These are phyloP conservation scores for Ministeria vibrans DNA, from an alignment of 78 protist species.

Conservation along the genomic window DNA sequence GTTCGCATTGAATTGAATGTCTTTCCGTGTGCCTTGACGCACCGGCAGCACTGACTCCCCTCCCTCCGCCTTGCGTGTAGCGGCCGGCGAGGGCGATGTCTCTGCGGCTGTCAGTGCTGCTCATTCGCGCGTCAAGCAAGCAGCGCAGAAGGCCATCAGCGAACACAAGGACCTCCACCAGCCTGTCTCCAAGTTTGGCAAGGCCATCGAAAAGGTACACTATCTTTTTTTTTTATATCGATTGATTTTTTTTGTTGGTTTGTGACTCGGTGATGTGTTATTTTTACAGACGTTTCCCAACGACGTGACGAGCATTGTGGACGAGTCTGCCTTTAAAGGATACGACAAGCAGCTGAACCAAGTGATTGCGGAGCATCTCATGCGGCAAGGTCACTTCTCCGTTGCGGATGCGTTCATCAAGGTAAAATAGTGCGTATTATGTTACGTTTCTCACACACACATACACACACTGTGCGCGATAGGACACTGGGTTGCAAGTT, in stretches of 20 bases:
- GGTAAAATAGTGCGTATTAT: too few relatives aligned
- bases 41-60: too few relatives aligned
- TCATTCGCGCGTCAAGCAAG: too few relatives aligned
- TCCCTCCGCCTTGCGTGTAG: too few relatives aligned
- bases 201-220: conserved; percentile 46
- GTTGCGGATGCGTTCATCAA: not conserved
- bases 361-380: conserved; percentile 45
- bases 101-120: too few relatives aligned
- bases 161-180: conserved; percentile 46
- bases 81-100: too few relatives aligned
- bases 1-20: too few relatives aligned
- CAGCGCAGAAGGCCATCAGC: conserved; percentile 13
- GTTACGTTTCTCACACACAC: not conserved
- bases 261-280: not conserved
- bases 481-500: not conserved
- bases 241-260: not conserved
- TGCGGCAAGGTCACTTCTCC: conserved; percentile 50
- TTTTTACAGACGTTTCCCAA: not conserved
- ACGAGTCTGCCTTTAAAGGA: not conserved
- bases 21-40: too few relatives aligned
- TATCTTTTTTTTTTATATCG: not conserved
- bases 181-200: conserved; percentile 53
- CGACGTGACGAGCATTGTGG: not conserved
- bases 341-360: conserved; percentile 17
- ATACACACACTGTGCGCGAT: not conserved